Evolutionary conservation across 2,329 filamentous ascomycete genomes (phyloP).

Genomic region (Pyrenochaeta sp.): DNA sequence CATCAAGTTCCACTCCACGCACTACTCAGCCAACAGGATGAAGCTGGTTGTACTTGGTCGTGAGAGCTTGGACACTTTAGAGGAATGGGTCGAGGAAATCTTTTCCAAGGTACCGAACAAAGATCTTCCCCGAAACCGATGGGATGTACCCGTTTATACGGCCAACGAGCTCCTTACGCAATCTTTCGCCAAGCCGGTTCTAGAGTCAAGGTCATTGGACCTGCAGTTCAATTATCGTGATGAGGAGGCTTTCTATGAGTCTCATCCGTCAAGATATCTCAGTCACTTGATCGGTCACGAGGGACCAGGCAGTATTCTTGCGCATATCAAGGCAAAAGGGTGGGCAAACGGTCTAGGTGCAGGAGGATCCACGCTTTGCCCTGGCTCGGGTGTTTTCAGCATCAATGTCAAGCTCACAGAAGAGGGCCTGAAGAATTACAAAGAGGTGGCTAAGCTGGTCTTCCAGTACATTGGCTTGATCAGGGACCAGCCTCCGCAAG

Average conservation of each 20-base stretch:
- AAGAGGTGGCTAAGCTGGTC: constrained; percentile 80
- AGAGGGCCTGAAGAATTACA: constrained; percentile 82
- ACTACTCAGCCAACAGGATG: constrained; percentile 94
- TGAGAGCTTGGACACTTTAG: constrained; percentile 80
- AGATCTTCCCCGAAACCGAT: constrained; percentile 71
- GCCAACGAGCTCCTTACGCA: constrained; percentile 71
- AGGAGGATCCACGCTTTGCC: constrained; percentile 77
- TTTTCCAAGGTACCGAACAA: constrained; percentile 86
- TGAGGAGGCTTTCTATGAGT: constrained; percentile 79
- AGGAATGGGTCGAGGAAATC: constrained; percentile 83
- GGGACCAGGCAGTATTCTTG: constrained; percentile 88
- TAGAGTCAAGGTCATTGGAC: constrained; percentile 81
- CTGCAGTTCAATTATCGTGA: constrained; percentile 86
- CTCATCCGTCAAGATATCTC: constrained; percentile 84
- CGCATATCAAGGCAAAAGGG: constrained; percentile 87
- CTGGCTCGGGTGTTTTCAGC: constrained; percentile 81
- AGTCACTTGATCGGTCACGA: constrained; percentile 92
- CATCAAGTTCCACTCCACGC: constrained; percentile 86
- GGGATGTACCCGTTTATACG: constrained; percentile 70
- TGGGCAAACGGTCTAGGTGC: constrained; percentile 87
- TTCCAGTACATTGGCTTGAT: constrained; percentile 94
- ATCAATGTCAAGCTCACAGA: constrained; percentile 82
- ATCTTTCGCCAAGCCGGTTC: constrained; percentile 88
- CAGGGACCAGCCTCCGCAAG: constrained; percentile 77
- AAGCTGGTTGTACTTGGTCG: constrained; percentile 87